These are phyloP conservation scores for Kodamaea restingae DNA, from an alignment of 805 yeast genomes.

Conservation along the genomic window DNA sequence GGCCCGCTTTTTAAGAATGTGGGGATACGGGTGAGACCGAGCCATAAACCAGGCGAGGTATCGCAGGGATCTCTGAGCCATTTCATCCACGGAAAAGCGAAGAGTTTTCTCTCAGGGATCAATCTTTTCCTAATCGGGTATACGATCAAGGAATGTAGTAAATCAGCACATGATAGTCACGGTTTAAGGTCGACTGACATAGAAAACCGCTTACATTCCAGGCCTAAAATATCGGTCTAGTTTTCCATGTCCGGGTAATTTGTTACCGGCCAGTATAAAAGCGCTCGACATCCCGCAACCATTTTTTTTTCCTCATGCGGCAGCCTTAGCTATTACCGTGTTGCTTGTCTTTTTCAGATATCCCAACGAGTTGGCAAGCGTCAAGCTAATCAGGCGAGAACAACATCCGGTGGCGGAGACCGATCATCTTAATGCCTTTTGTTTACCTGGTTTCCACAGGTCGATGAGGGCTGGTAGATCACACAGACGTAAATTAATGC, in stretches of 20 bases:
- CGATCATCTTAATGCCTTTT: slow-evolving; percentile 47
- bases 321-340: slow-evolving; percentile 51
- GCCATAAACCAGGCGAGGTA: not conserved
- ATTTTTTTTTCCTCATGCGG: slow-evolving; percentile 29
- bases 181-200: not conserved
- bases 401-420: slow-evolving; percentile 28
- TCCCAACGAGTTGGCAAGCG: slow-evolving; percentile 49
- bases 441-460: slow-evolving; percentile 18
- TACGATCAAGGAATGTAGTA: not conserved
- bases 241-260: slow-evolving; percentile 12
- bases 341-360: slow-evolving; percentile 46
- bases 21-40: not conserved
- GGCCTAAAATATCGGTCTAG: not conserved
- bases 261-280: slow-evolving; percentile 1
- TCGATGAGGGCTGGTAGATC: slow-evolving; percentile 47
- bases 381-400: slow-evolving; percentile 47
- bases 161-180: not conserved
- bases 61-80: no score
- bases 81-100: no score
- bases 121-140: not conserved
- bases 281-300: not conserved
- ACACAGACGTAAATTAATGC: slow-evolving; percentile 19
- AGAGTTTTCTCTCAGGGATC: not conserved
- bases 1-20: not conserved
- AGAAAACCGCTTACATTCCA: no score